These are phyloP conservation scores for Obelidium mucronatum DNA, from an alignment of 192 early-diverging fungal genomes.

Conservation along the genomic window DNA sequence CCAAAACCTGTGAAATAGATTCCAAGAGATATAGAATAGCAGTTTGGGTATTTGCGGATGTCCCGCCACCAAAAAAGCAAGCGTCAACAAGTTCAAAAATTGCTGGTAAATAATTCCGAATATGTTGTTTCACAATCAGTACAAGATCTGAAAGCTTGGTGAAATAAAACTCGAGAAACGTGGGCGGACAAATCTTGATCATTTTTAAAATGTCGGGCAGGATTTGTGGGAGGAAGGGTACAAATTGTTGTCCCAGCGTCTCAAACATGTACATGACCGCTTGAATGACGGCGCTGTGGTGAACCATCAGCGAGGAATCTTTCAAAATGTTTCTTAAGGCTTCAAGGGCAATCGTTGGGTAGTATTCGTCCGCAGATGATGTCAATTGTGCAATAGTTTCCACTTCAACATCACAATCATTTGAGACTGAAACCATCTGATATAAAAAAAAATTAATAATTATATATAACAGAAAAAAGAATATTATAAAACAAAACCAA, in stretches of 20 bases:
- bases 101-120: slow-evolving; percentile 74
- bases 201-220: slow-evolving; percentile 79
- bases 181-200: slow-evolving; percentile 73
- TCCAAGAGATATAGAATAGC: slow-evolving; percentile 80
- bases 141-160: slow-evolving; percentile 78
- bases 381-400: background rate
- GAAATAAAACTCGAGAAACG: slow-evolving; percentile 83
- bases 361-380: slow-evolving; percentile 68
- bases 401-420: background rate
- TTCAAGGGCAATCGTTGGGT: slow-evolving; percentile 76
- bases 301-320: slow-evolving; percentile 68
- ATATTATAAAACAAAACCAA: background rate
- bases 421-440: background rate
- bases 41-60: slow-evolving; percentile 65
- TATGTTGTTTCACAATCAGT: slow-evolving; percentile 74
- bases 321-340: slow-evolving; percentile 77
- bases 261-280: slow-evolving; percentile 85
- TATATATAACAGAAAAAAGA: background rate
- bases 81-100: slow-evolving; percentile 74
- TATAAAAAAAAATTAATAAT: background rate
- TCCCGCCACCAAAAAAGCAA: slow-evolving; percentile 67
- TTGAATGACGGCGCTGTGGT: slow-evolving; percentile 77
- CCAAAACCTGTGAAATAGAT: slow-evolving; percentile 73
- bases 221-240: slow-evolving; percentile 71
- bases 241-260: slow-evolving; percentile 72